Base-by-base conservation (phyloP, 805 yeast genomes). In the Dipodascus geniculatus region DNA sequence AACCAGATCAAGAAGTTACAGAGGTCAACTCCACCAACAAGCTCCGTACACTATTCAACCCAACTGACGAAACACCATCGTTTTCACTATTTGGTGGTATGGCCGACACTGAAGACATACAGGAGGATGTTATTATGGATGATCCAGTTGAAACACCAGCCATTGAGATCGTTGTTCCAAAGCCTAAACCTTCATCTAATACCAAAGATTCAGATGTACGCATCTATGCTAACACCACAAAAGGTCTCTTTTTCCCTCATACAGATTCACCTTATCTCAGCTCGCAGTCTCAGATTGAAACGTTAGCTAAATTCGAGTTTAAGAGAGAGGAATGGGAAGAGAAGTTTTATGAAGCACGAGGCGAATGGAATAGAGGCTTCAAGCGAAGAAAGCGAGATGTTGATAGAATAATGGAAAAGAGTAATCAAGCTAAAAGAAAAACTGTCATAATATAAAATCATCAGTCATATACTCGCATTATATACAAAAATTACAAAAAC, bases 281-380 rank as follows among this genome's bases (percentile, higher is more conserved):
- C 51, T 83, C 96, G 0, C 98, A 90, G 68, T 75, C 96, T 0
- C 96, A 86, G 65, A 66, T 88, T 50, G 78, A 77, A 55, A 70
- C 64, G 6, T 58, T 59, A 3, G 66, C 64, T 2, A 63, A 64
- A 14, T 31, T 20, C 22, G 11, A 48, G 22, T 67, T 73, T 31
- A 61, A 65, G 9, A 69, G 73, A 20, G 71, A 68, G 2, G 71
- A 70, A 8, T 89, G 91, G 79, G 88, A 83, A 50, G 70, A 75
- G 47, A 81, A 85, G 77, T 91, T 90, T 67, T 87, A 87, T 83
- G 85, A 81, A 48, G 79, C 82, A 65, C 78, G 98, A 67, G 90
- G 91, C 42, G 86, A 82, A 52, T 75, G 89, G 74, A 81, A 83
- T 56, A 78, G 85, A 57, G 87, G 82, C 53, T 79, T 90, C 66